Conservation (phyloP, 495 filamentous ascomycete genomes). For the Diplogelasinospora grovesii region DNA sequence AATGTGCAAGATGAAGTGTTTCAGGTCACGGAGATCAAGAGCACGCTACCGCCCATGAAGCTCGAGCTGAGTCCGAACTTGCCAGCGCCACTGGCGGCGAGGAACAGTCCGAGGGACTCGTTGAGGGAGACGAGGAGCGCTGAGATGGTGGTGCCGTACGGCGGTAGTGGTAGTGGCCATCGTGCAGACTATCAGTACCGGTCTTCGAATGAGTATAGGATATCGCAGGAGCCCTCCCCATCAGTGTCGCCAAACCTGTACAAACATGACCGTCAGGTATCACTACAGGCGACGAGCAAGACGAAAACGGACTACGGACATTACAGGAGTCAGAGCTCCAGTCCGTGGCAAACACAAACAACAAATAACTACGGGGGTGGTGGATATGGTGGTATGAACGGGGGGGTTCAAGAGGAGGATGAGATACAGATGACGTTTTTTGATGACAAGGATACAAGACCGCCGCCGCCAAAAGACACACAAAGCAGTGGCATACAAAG, state of each 20-base stretch:
- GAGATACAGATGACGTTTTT: slow-evolving; percentile 68
- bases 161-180: slow-evolving; percentile 14
- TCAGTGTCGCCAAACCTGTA: too few species aligned
- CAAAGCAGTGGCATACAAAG: too few species aligned
- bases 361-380: too few species aligned
- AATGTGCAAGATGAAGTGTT: slow-evolving; percentile 38
- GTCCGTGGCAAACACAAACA: too few species aligned
- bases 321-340: too few species aligned
- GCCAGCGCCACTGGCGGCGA: slow-evolving; percentile 18
- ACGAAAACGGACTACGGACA: too few species aligned
- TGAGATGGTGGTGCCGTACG: slow-evolving; percentile 17
- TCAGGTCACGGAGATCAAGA: slow-evolving; percentile 75
- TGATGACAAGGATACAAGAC: too few species aligned
- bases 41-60: slow-evolving; percentile 84
- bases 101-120: slow-evolving; percentile 28
- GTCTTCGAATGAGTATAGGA: slow-evolving; percentile 18
- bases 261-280: too few species aligned
- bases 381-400: too few species aligned
- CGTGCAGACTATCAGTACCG: too few species aligned
- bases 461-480: slow-evolving; percentile 11
- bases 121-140: slow-evolving; percentile 48
- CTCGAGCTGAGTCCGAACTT: slow-evolving; percentile 49
- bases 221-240: neutral
- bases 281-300: slow-evolving; percentile 13
- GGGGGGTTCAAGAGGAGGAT: slow-evolving; percentile 22